Conservation (phyloP, 75 land plant genomes). For the Sequoia sempervirens region DNA sequence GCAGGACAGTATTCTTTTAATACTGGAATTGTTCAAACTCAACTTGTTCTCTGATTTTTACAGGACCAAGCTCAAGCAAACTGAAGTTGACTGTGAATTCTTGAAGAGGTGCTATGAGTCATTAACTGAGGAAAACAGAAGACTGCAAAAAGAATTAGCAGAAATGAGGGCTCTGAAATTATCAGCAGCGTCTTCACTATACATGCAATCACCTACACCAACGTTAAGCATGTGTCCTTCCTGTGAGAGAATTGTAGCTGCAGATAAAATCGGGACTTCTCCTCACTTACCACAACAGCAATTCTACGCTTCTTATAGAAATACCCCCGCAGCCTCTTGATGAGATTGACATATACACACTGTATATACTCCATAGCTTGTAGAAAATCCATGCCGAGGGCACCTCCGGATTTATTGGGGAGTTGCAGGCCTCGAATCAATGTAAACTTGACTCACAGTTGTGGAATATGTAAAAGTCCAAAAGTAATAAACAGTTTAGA, state of each 20-base stretch:
- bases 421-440: background rate
- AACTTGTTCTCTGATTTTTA: background rate
- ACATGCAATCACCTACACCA: slow-evolving; percentile 34
- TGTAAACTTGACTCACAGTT: background rate
- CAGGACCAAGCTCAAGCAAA: slow-evolving; percentile 55
- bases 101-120: slow-evolving; percentile 37
- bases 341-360: background rate
- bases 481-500: too few relatives aligned
- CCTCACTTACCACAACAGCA: background rate
- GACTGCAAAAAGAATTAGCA: slow-evolving; percentile 38
- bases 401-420: background rate
- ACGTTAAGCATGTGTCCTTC: slow-evolving; percentile 45
- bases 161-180: slow-evolving; percentile 29
- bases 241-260: slow-evolving; percentile 27
- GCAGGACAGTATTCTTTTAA: too few relatives aligned
- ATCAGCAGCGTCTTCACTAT: slow-evolving; percentile 6
- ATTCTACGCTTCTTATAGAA: background rate
- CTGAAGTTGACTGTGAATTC: slow-evolving; percentile 48
- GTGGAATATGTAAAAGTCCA: too few relatives aligned
- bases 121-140: slow-evolving; percentile 33
- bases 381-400: background rate
- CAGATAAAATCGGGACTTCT: background rate
- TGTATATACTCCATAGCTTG: background rate
- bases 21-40: background rate
- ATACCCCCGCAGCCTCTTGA: background rate